These are phyloP conservation scores for Exophiala calicioides DNA, from an alignment of 2,329 filamentous ascomycete genomes.

Conservation along the genomic window DNA sequence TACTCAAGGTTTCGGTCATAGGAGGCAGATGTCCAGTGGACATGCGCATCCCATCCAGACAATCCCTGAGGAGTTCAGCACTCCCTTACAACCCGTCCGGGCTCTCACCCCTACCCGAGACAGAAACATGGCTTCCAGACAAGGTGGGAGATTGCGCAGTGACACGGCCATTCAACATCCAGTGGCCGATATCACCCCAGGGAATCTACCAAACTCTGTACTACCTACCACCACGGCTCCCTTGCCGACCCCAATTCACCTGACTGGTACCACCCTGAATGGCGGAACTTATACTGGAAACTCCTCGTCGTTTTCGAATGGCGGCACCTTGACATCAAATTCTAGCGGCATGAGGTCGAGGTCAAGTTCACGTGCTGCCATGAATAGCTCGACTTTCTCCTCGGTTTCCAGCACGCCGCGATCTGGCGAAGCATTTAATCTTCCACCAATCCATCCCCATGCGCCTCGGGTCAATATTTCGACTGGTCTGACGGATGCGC, in stretches of 20 bases:
- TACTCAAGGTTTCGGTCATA: constrained; percentile 24
- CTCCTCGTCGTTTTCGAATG: constrained; percentile 23
- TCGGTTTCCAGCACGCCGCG: constrained; percentile 68
- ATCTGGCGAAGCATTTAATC: constrained; percentile 77
- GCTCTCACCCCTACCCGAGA: constrained; percentile 51
- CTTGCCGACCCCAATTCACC: constrained; percentile 25
- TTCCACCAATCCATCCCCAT: constrained; percentile 50
- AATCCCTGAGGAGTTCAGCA: constrained; percentile 34
- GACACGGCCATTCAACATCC: constrained; percentile 54
- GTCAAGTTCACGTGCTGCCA: constrained; percentile 30
- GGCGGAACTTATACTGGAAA: constrained; percentile 18
- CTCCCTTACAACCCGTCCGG: constrained; percentile 35
- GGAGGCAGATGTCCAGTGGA: constrained; percentile 34
- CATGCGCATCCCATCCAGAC: constrained; percentile 36
- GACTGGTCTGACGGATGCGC: constrained; percentile 64
- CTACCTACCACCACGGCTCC: constrained; percentile 40
- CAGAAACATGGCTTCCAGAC: constrained; percentile 33
- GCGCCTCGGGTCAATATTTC: constrained; percentile 55
- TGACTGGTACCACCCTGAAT: constrained; percentile 25
- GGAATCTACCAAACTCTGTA: constrained; percentile 21
- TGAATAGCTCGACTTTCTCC: constrained; percentile 43
- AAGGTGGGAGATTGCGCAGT: constrained; percentile 50
- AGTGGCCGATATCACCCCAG: constrained; percentile 17
- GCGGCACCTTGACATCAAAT: constrained; percentile 21
- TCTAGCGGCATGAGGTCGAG: constrained; percentile 26